Conservation (phyloP, 2,329 filamentous ascomycete genomes). For the Karstenula rhodostoma region DNA sequence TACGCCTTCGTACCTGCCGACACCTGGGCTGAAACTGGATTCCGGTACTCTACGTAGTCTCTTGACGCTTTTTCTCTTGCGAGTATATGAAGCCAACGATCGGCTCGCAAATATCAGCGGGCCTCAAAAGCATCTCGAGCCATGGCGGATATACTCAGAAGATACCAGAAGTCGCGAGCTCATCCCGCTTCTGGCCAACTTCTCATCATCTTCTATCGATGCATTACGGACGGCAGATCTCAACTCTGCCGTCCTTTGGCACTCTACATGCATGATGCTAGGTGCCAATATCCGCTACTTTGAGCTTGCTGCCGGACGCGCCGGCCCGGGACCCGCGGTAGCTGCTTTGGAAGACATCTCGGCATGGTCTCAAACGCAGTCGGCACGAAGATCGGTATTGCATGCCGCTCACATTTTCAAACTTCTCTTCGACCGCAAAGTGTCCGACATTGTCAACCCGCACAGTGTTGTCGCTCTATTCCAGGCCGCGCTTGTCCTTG, state of each 20-base stretch:
- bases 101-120: conserved; percentile 37
- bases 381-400: conserved; percentile 59
- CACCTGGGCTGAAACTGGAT: conserved; percentile 43
- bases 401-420: conserved; percentile 64
- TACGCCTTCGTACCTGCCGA: conserved; percentile 44
- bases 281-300: conserved; percentile 62
- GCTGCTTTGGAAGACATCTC: conserved; percentile 61
- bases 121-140: conserved; percentile 41
- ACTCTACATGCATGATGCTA: conserved; percentile 61
- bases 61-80: conserved; percentile 42
- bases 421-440: conserved; percentile 59
- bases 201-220: conserved; percentile 53
- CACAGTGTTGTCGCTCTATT: conserved; percentile 61
- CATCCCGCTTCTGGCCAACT: conserved; percentile 46
- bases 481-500: conserved; percentile 60
- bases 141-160: conserved; percentile 56
- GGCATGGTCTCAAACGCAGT: conserved; percentile 60
- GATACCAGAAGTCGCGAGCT: conserved; percentile 56
- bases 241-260: conserved; percentile 62
- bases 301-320: conserved; percentile 60
- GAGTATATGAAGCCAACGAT: conserved; percentile 46
- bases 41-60: conserved; percentile 40
- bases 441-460: conserved; percentile 61
- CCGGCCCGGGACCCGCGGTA: conserved; percentile 56
- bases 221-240: conserved; percentile 55